Base-by-base conservation (phyloP, 208 protist genomes). In the Herpetomonas muscarum region DNA sequence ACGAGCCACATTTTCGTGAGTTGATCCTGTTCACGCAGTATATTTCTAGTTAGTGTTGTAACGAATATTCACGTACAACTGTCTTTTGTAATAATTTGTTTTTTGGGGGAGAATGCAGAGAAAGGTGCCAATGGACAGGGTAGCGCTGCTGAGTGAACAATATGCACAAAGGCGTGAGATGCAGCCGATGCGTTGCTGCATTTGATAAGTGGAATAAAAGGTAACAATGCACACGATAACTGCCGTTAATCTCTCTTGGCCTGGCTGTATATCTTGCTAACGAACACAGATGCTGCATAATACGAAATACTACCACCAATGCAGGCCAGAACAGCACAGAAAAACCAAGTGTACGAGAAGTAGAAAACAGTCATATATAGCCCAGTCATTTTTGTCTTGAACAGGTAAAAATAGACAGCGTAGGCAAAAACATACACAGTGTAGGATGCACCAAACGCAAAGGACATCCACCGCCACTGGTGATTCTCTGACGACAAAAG, bases 401-500 rank as follows among this genome's bases (percentile, higher is more conserved):
- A 74, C 12, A 85, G 46, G 61, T 90, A 98, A 65, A 97, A 97
- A 70, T 97, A 98, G 13, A 96, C 56, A 0, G 90, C 58, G 60
- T 99, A 98, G 1, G 82, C 29, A 50, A 93, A 94, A 0, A 96
- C 70, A 58, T 98, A 98, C 0, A 90, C 7, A 0, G 70, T 62
- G 47, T 55, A 67, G 29, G 93, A 97, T 1, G 84, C 87, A 9
- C 79, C 85, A 34, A 81, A 85, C 9, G 84, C 57, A 64, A 98
- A 97, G 6, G 83, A 81, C 39, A 82, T 83, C 97, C 97, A 99
- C 32, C 79, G 84, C 97, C 97, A 98, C 24, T 81, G 54, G 60
- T 93, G 81, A 60, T 97, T 92, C 49, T 99, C 97, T 0, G 82
- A 74, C 47, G 95, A 94, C 28, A 99, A 79, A 21, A 98, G 56